Evolutionary conservation across 2,329 filamentous ascomycete species (phyloP).

Genomic region (Sarocladium brachiariae): DNA sequence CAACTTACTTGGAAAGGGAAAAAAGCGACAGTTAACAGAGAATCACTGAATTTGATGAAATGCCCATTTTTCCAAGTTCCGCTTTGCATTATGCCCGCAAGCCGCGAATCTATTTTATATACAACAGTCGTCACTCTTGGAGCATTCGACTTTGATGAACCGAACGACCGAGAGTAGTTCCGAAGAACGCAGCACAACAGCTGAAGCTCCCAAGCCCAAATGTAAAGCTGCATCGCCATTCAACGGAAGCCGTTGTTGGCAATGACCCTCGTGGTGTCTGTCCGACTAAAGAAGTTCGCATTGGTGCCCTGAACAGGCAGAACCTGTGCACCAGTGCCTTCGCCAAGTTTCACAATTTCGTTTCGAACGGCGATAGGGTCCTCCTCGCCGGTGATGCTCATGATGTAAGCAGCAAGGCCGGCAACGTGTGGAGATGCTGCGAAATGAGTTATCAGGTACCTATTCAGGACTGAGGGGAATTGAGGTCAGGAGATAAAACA

Average conservation of each 20-base stretch:
- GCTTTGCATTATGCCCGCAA: neutral
- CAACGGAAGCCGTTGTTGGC: constrained; percentile 45
- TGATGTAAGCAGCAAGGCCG: constrained; percentile 62
- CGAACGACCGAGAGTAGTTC: neutral
- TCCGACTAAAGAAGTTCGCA: constrained; percentile 1
- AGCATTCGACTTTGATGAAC: neutral
- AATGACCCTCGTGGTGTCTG: constrained; percentile 42
- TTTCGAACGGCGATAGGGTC: constrained; percentile 28
- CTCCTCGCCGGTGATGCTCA: constrained; percentile 46
- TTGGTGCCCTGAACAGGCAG: constrained; percentile 26
- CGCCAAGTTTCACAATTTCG: constrained; percentile 49
- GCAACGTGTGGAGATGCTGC: constrained; percentile 58
- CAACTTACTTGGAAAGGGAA: too few relatives aligned
- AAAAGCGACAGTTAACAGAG: neutral
- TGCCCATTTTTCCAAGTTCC: neutral
- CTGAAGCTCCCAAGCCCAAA: neutral
- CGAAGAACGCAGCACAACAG: neutral
- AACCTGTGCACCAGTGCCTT: constrained; percentile 37
- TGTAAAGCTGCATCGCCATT: too few relatives aligned
- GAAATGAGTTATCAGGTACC: too few relatives aligned
- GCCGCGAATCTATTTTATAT: constrained; percentile 4
- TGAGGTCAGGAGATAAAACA: constrained; percentile 9
- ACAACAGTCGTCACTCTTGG: neutral
- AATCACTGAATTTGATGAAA: neutral
- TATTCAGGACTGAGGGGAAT: neutral